Conservation (phyloP, 805 yeast species). For the Candida ovalis region DNA sequence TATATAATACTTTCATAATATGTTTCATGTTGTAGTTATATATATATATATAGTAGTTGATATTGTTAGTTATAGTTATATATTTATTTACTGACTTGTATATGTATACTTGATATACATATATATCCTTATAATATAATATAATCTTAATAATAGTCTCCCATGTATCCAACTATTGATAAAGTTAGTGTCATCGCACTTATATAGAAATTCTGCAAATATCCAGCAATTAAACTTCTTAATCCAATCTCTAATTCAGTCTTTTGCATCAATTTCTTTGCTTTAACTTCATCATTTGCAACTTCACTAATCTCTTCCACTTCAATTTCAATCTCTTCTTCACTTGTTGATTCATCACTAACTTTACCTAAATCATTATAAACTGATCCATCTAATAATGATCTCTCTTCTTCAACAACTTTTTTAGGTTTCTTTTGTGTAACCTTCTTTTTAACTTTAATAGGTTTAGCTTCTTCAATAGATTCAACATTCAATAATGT, state of each 20-base stretch:
- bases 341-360: slow-evolving; percentile 19
- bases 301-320: slow-evolving; percentile 26
- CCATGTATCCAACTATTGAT: slow-evolving; percentile 53
- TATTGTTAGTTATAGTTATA: neutral
- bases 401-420: slow-evolving; percentile 28
- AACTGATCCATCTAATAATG: slow-evolving; percentile 43
- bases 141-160: slow-evolving; percentile 37
- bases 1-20: no score
- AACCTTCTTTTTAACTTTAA: slow-evolving; percentile 21
- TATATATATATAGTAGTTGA: neutral
- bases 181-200: slow-evolving; percentile 45
- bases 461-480: slow-evolving; percentile 20
- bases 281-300: slow-evolving; percentile 30
- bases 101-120: neutral
- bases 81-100: neutral
- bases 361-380: slow-evolving; percentile 39
- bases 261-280: slow-evolving; percentile 38
- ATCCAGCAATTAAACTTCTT: slow-evolving; percentile 33
- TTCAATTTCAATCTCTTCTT: slow-evolving; percentile 25
- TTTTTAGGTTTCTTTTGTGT: slow-evolving; percentile 14
- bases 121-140: neutral
- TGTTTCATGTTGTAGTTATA: neutral
- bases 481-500: slow-evolving; percentile 5
- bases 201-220: slow-evolving; percentile 38
- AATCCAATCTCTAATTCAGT: slow-evolving; percentile 33